A percentile compares a stretch with the other conserved stretches of the same genome.
Evolutionary conservation across 1,139 yeast genomes (phyloP).

Genomic region (Kodamaea plutei): DNA sequence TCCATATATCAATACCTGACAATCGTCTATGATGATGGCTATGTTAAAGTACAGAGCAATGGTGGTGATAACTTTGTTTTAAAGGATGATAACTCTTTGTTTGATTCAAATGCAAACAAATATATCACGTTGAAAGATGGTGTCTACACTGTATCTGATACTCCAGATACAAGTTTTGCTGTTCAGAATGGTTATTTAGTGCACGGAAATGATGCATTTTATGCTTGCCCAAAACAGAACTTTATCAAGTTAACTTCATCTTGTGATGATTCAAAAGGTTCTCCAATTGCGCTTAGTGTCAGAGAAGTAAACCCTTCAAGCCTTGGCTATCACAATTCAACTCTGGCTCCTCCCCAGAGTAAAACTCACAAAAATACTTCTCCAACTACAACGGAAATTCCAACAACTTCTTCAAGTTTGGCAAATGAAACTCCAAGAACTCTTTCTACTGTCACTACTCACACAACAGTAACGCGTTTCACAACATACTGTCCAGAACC

Average conservation of each 20-base stretch:
- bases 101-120: slow-evolving; percentile 16
- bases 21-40: slow-evolving; percentile 10
- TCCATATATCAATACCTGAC: slow-evolving; percentile 19
- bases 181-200: slow-evolving; percentile 14
- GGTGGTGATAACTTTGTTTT: slow-evolving; percentile 14
- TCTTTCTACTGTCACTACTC: background rate
- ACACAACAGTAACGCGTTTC: background rate
- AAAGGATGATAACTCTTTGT: slow-evolving; percentile 20
- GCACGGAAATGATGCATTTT: slow-evolving; percentile 14
- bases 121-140: slow-evolving; percentile 13
- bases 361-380: background rate
- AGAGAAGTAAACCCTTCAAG: slow-evolving; percentile 3
- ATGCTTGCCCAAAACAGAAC: slow-evolving; percentile 18
- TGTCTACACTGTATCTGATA: slow-evolving; percentile 12
- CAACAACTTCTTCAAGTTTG: no score
- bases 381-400: slow-evolving; percentile 1
- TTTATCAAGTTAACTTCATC: slow-evolving; percentile 9
- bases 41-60: slow-evolving; percentile 16
- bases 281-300: slow-evolving; percentile 12
- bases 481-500: no score
- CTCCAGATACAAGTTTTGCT: slow-evolving; percentile 17
- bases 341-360: background rate
- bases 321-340: slow-evolving; percentile 1
- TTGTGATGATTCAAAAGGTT: slow-evolving; percentile 10
- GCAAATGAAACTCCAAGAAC: no score